phyloP scores from a whole-genome alignment of 768 basidiomycete genomes.

The Termitomyces sp. region DNA sequence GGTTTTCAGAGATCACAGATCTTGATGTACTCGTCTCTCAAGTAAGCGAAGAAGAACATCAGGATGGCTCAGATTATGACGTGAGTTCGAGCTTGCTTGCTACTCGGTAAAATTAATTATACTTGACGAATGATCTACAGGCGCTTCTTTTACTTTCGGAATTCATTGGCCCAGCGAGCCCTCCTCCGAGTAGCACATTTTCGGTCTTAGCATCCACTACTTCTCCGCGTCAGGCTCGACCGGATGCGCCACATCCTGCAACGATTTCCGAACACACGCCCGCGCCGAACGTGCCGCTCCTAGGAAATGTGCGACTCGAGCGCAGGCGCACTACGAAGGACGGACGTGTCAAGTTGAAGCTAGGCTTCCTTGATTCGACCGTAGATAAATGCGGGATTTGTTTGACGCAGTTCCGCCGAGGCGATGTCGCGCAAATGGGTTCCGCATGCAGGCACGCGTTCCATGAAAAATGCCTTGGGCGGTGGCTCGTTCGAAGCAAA shows the following conservation, averaged over 20 bases:
- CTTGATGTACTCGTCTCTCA: constrained; percentile 60
- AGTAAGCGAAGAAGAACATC: constrained; percentile 39
- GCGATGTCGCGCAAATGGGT: constrained; percentile 52
- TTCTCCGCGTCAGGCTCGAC: background rate
- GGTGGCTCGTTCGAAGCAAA: constrained; percentile 57
- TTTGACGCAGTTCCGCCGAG: constrained; percentile 62
- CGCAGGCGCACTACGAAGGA: constrained; percentile 57
- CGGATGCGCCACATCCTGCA: background rate
- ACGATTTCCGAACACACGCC: background rate
- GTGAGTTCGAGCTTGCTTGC: constrained; percentile 40
- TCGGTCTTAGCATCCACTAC: constrained; percentile 9
- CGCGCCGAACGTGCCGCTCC: constrained; percentile 26
- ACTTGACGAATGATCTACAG: no score
- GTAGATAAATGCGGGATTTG: constrained; percentile 77
- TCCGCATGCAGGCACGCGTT: constrained; percentile 62
- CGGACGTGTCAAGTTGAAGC: constrained; percentile 70
- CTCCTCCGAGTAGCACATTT: constrained; percentile 6
- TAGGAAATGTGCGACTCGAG: constrained; percentile 50
- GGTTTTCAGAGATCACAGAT: constrained; percentile 47
- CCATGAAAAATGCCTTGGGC: constrained; percentile 60
- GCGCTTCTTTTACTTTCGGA: constrained; percentile 58
- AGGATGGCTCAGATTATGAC: constrained; percentile 58
- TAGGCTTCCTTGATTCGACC: constrained; percentile 54
- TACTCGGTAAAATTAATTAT: no score
- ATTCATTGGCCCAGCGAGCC: constrained; percentile 53